phyloP scores from a whole-genome alignment of 305 asterid species.

The Solanum hybrid region DNA sequence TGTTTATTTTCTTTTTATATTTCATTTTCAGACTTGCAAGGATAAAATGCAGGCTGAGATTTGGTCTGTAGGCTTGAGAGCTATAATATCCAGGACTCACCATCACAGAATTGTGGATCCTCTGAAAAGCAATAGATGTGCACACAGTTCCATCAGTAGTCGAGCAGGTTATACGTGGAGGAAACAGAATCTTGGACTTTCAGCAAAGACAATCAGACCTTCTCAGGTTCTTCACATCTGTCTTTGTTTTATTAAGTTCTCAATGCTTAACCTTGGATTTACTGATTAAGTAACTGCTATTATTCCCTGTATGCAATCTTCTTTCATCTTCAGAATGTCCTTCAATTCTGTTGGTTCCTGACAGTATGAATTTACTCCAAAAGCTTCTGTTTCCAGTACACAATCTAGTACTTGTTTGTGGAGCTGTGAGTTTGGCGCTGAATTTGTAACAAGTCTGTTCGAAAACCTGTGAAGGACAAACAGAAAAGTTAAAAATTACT shows the following conservation, averaged over 20 bases:
- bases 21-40: slow-evolving; percentile 29
- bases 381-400: neutral
- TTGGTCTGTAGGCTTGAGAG: slow-evolving; percentile 34
- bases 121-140: slow-evolving; percentile 18
- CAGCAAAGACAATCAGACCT: slow-evolving; percentile 13
- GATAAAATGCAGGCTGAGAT: slow-evolving; percentile 34
- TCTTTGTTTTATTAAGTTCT: neutral
- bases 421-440: neutral
- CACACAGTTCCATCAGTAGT: slow-evolving; percentile 30
- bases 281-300: neutral
- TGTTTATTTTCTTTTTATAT: neutral
- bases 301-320: neutral
- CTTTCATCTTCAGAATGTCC: neutral
- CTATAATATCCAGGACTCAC: slow-evolving; percentile 25
- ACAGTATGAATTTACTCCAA: neutral
- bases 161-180: slow-evolving; percentile 29
- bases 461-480: neutral
- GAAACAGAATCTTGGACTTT: slow-evolving; percentile 28
- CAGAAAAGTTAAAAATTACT: neutral
- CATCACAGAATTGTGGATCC: slow-evolving; percentile 6
- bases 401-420: neutral
- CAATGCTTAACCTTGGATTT: neutral
- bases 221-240: slow-evolving; percentile 17
- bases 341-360: neutral
- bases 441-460: neutral